phyloP scores from a whole-genome alignment of 148 eudicot genomes.

The Talinum fruticosum region DNA sequence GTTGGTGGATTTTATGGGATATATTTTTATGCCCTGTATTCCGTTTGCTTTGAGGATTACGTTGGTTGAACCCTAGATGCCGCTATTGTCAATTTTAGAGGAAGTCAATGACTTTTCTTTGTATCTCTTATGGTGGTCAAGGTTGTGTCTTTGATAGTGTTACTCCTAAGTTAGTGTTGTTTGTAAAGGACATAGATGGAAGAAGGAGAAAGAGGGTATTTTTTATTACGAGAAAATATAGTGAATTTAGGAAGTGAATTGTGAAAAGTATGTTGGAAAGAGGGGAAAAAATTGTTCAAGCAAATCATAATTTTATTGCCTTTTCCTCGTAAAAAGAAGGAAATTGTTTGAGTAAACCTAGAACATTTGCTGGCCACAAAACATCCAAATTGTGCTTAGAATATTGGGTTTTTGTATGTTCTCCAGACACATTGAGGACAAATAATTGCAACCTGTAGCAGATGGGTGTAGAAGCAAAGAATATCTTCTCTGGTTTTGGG shows the following conservation, averaged over 20 bases:
- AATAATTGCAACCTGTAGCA: neutral
- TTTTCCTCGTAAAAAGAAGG: no score
- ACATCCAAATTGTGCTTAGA: neutral
- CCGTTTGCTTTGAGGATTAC: neutral
- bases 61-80: slow-evolving; percentile 14
- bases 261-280: neutral
- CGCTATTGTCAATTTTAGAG: neutral
- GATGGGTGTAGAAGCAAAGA: neutral
- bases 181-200: neutral
- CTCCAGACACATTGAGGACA: neutral
- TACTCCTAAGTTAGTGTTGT: neutral
- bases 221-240: neutral
- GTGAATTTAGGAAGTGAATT: neutral
- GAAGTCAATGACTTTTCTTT: neutral
- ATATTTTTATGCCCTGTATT: neutral
- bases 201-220: neutral
- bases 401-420: neutral
- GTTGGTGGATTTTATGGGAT: slow-evolving; percentile 34
- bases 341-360: neutral
- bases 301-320: no score
- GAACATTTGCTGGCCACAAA: neutral
- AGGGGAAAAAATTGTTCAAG: neutral
- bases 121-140: neutral
- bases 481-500: neutral
- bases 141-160: neutral